Conservation (phyloP, 371 early-diverging fungal species). For the Ordospora pajunii region DNA sequence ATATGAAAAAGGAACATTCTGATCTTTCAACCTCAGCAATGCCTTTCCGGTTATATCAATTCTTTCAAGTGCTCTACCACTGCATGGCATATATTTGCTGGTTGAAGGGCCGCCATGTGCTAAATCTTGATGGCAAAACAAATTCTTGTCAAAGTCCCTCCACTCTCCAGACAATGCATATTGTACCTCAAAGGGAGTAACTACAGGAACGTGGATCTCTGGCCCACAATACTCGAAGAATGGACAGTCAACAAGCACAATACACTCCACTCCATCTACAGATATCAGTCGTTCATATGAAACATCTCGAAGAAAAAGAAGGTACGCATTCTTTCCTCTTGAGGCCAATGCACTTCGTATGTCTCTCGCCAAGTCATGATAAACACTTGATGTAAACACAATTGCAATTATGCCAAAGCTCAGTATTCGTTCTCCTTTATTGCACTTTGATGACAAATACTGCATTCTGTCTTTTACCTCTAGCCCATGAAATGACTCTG, state of each 20-base stretch:
- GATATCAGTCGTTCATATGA: constrained; percentile 45
- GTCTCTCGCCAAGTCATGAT: constrained; percentile 19
- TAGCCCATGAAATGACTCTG: not conserved
- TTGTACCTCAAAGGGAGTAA: constrained; percentile 41
- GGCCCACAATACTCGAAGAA: constrained; percentile 31
- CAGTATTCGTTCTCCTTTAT: constrained; percentile 13
- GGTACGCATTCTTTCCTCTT: constrained; percentile 28
- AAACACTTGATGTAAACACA: constrained; percentile 34
- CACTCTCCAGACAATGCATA: constrained; percentile 31
- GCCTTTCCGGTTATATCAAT: constrained; percentile 13
- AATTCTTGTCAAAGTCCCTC: constrained; percentile 7
- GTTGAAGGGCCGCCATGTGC: not conserved
- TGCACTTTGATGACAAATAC: constrained; percentile 16
- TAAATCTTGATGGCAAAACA: not conserved
- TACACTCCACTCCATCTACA: constrained; percentile 49
- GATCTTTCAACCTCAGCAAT: constrained; percentile 21
- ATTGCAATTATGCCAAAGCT: constrained; percentile 40
- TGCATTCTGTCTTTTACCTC: constrained; percentile 6
- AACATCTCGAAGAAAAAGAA: constrained; percentile 47
- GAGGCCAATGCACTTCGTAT: constrained; percentile 5
- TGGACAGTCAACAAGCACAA: constrained; percentile 56
- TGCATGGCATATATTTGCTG: not conserved
- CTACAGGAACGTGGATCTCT: constrained; percentile 44
- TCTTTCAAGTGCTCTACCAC: not conserved
- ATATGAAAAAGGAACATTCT: constrained; percentile 26